Evolutionary conservation across 257 asterid species (phyloP), one percentile per base, ranked within the genome.

Genomic region (Mitragyna speciosa): DNA sequence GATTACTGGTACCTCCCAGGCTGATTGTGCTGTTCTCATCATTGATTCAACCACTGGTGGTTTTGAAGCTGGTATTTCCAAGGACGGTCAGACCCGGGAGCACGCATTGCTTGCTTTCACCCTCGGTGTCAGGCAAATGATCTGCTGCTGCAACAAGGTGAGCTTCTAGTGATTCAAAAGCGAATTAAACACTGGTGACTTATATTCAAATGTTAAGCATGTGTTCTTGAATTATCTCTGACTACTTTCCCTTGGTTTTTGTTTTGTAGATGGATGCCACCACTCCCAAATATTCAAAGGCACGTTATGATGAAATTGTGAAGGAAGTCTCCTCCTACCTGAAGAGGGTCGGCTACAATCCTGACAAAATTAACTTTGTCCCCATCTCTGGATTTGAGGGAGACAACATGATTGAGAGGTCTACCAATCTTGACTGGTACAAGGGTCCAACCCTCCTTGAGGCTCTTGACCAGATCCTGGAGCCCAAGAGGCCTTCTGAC

Each of bases 81-180:
- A 92, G 92, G 97, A 90, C 56, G 97, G 97, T 19, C 97, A 92
- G 90, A 92, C 97, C 73, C 94, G 97, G 78, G 97, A 92, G 89
- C 97, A 92, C 52, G 97, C 97, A 0, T 70, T 92, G 76, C 94
- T 92, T 80, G 95, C 97, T 73, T 92, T 92, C 85, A 92, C 97
- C 43, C 97, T 92, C 30, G 95, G 97, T 72, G 97, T 92, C 56
- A 90, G 80, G 89, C 97, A 92, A 79, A 92, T 92, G 97, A 90
- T 92, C 24, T 90, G 97, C 69, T 92, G 97, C 80, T 92, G 97
- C 66, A 92, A 92, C 92, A 92, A 92, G 95, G 97, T 90, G 15
- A 75, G 43, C 5, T 41, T 0, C 19, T 66, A 2, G 8, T 6
- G 16, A 3, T 36, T 10, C 56, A 33, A 14, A 36, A 47, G 12